Evolutionary conservation across 2,329 filamentous ascomycete genomes (phyloP).

Genomic region (Venturia pyrina): DNA sequence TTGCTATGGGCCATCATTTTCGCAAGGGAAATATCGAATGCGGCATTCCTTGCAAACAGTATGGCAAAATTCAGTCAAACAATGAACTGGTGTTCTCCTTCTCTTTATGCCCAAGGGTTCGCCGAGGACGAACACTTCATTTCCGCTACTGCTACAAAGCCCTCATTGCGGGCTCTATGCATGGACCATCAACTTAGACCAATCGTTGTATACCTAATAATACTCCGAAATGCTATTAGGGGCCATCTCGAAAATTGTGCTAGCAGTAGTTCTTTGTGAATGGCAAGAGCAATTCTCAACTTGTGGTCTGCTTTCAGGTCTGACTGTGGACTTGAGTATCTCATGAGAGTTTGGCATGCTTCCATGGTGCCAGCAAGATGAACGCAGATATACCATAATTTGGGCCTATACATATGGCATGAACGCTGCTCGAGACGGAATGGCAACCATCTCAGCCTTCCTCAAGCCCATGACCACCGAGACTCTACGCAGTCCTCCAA

Average conservation of each 20-base stretch:
- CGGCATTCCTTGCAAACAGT: neutral
- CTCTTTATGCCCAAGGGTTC: neutral
- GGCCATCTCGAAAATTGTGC: neutral
- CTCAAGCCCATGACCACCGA: neutral
- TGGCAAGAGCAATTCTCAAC: neutral
- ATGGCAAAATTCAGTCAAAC: neutral
- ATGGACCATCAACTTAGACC: neutral
- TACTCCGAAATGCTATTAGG: neutral
- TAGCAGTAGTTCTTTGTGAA: neutral
- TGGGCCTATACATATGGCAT: neutral
- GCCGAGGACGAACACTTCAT: neutral
- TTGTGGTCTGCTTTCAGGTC: neutral
- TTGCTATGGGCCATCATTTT: neutral
- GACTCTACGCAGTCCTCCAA: neutral
- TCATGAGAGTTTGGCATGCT: neutral
- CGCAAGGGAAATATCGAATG: neutral
- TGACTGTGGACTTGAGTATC: neutral
- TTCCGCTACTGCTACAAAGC: neutral
- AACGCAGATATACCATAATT: neutral
- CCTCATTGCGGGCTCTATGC: neutral
- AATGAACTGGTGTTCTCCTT: neutral
- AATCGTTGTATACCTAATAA: neutral
- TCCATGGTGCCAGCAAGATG: neutral
- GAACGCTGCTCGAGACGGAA: neutral
- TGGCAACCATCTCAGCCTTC: neutral